These are phyloP conservation scores for Cicer bijugum DNA, from an alignment of 306 rosid genomes.

Conservation along the genomic window DNA sequence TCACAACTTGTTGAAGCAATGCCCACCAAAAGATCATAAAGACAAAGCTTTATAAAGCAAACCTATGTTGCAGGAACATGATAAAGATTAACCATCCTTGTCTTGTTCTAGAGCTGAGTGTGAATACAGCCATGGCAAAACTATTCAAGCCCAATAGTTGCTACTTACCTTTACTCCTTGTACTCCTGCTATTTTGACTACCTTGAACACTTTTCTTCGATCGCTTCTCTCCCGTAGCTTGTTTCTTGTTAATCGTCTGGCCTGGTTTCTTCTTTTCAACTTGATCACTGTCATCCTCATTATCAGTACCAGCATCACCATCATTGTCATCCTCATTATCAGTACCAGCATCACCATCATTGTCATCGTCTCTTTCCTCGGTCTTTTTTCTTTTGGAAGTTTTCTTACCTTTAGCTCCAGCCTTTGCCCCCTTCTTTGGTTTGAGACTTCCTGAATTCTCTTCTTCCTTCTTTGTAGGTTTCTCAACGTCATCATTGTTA, in stretches of 20 bases:
- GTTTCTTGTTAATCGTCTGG: slow-evolving; percentile 36
- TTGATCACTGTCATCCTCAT: slow-evolving; percentile 45
- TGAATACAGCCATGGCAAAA: slow-evolving; percentile 28
- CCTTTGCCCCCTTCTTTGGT: slow-evolving; percentile 56
- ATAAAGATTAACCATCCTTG: slow-evolving; percentile 18
- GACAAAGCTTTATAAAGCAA: neutral
- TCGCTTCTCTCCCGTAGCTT: slow-evolving; percentile 52
- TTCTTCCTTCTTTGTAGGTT: slow-evolving; percentile 49
- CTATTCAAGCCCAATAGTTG: slow-evolving; percentile 24
- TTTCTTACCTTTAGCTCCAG: slow-evolving; percentile 58
- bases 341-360: slow-evolving; percentile 42
- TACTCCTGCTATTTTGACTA: slow-evolving; percentile 49
- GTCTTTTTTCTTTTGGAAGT: slow-evolving; percentile 58
- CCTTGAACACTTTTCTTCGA: slow-evolving; percentile 56
- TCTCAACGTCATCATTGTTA: slow-evolving; percentile 46
- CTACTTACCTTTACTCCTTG: slow-evolving; percentile 65
- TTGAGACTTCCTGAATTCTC: slow-evolving; percentile 49
- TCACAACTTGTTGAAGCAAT: slow-evolving; percentile 25
- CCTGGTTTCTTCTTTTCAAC: slow-evolving; percentile 50
- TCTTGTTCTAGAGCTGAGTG: slow-evolving; percentile 32
- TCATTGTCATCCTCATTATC: slow-evolving; percentile 43
- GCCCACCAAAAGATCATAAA: slow-evolving; percentile 19
- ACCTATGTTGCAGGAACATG: slow-evolving; percentile 32
- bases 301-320: slow-evolving; percentile 43
- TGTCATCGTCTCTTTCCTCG: slow-evolving; percentile 53